Evolutionary conservation across 352 stramenopile species (phyloP).

Genomic region (Pythium aquatile): DNA sequence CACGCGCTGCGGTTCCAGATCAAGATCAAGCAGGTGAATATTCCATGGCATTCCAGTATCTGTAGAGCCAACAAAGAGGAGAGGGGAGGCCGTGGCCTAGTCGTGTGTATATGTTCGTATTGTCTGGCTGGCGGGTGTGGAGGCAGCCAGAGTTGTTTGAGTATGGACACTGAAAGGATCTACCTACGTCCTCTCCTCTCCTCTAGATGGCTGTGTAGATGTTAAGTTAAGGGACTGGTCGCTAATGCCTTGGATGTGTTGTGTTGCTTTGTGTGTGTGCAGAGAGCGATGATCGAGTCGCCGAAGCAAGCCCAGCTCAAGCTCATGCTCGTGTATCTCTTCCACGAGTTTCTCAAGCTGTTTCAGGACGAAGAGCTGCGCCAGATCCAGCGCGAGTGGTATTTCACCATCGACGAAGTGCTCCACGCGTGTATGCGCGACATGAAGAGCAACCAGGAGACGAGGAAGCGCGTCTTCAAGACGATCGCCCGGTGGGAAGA

Average conservation of each 20-base stretch:
- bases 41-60: neutral
- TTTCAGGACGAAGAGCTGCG: slow-evolving; percentile 58
- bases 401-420: slow-evolving; percentile 78
- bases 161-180: too few species aligned
- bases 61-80: slow-evolving; percentile 3
- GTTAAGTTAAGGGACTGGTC: neutral
- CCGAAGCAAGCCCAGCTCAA: slow-evolving; percentile 71
- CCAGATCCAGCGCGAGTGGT: slow-evolving; percentile 72
- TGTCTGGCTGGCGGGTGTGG: neutral
- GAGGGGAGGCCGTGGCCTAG: neutral
- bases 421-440: slow-evolving; percentile 69
- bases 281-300: slow-evolving; percentile 60
- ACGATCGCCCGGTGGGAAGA: slow-evolving; percentile 84
- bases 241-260: slow-evolving; percentile 8
- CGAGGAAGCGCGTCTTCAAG: slow-evolving; percentile 79
- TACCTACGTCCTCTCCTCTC: neutral
- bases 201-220: neutral
- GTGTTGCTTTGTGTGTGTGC: slow-evolving; percentile 8
- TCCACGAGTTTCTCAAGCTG: slow-evolving; percentile 86
- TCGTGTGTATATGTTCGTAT: slow-evolving; percentile 4
- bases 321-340: slow-evolving; percentile 85
- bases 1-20: slow-evolving; percentile 80
- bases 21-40: slow-evolving; percentile 86
- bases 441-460: slow-evolving; percentile 61
- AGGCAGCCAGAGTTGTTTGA: too few species aligned